These are phyloP conservation scores for Leccinum disarticulatum DNA, from an alignment of 768 basidiomycete species.

Conservation along the genomic window DNA sequence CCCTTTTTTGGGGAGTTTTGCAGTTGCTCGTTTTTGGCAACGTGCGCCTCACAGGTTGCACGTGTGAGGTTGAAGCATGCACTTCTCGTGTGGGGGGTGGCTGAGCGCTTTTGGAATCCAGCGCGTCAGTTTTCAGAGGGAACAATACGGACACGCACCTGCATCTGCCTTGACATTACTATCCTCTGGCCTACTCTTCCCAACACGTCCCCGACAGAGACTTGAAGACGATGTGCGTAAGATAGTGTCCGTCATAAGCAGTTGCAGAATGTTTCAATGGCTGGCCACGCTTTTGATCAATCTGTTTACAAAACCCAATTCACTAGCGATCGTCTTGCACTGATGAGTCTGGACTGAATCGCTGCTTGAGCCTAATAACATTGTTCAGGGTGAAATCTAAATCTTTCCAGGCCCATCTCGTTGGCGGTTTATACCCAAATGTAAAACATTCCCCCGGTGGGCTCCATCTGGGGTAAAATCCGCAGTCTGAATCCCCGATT, in stretches of 20 bases:
- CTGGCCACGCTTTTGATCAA: neutral
- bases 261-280: neutral
- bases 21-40: too few relatives aligned
- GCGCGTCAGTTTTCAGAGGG: too few relatives aligned
- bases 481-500: slow-evolving; percentile 1
- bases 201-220: too few relatives aligned
- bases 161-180: too few relatives aligned
- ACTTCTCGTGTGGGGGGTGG: too few relatives aligned
- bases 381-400: neutral
- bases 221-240: too few relatives aligned
- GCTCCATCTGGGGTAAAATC: slow-evolving; percentile 18
- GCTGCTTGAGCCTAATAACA: neutral
- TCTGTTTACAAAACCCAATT: slow-evolving; percentile 7
- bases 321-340: slow-evolving; percentile 7
- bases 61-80: too few relatives aligned
- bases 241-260: neutral
- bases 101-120: too few relatives aligned
- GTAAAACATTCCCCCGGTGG: slow-evolving; percentile 3
- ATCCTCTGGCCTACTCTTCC: too few relatives aligned
- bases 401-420: neutral
- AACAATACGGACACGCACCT: too few relatives aligned
- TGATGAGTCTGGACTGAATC: slow-evolving; percentile 2
- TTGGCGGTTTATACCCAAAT: slow-evolving; percentile 2
- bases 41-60: too few relatives aligned
- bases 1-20: slow-evolving; percentile 33